Evolutionary conservation across 2,329 filamentous ascomycete genomes (phyloP), one percentile per base, ranked within the genome.

Genomic region (Chrysoporthe cubensis): DNA sequence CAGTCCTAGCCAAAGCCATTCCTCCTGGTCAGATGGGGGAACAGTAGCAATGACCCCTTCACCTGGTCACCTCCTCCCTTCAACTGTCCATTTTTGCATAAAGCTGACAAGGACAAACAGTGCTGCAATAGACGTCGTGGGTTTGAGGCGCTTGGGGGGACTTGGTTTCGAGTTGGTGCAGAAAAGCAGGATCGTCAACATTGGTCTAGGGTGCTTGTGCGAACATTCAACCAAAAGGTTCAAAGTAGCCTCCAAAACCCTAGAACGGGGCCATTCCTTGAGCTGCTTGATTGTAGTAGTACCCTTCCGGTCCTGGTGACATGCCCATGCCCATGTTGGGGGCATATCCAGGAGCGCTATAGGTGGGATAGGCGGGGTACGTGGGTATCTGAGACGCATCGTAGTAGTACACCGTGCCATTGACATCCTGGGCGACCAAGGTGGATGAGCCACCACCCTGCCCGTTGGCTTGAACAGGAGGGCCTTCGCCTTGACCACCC

Each of bases 381-480:
- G 85, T 80, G 37, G 87, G 82, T 60, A 94, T 81, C 75, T 94
- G 90, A n/a, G 89, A 85, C 8, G 92, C 86, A 75, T 97, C 92
- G 74, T 94, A 94, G 77, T 97, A 99, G 78, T 97, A 98, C 0
- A 97, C 94, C 87, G 96, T 98, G 70, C 96, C 96, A 73, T 97
- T 97, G 71, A 90, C 90, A 81, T 98, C 95, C 78, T 97, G 94
- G 0, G 93, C 93, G 60, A 91, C 86, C 54, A 88, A 77, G 71
- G 83, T 86, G 21, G 82, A 74, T 26, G 91, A 85, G 67, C 87
- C 87, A 21, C 83, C 84, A 3, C 81, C 79, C 71, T 86, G 87
- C 42, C 81, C 79, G 42, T 76, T 74, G 40, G 75, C 72, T 60
- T 80, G 79, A n/a, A 76, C 73, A 40, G 71, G 68, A 56, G 75